Conservation (phyloP, 331 rosid species). For the Arachis monticola region DNA sequence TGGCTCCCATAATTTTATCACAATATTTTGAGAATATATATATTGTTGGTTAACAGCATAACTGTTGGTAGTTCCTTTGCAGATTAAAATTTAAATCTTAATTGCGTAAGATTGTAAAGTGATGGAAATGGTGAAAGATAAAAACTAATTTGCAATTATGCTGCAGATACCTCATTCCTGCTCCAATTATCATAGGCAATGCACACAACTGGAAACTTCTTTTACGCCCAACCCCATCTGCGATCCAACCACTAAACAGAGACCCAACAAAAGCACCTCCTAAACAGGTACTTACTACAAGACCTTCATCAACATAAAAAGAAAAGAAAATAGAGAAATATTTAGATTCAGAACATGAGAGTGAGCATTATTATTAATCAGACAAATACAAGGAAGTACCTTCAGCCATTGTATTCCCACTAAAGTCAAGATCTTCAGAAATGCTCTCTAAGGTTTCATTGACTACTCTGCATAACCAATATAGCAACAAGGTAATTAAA, state of each 20-base stretch:
- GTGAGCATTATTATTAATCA: constrained; percentile 14
- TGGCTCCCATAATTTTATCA: constrained; percentile 10
- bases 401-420: constrained; percentile 81
- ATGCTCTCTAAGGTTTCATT: constrained; percentile 90
- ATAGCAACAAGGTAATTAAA: constrained; percentile 37
- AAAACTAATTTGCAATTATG: constrained; percentile 23
- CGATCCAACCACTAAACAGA: constrained; percentile 75
- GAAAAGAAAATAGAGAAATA: constrained; percentile 23
- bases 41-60: constrained; percentile 15
- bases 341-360: constrained; percentile 20
- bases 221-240: constrained; percentile 86
- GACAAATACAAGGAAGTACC: constrained; percentile 47
- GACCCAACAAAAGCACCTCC: constrained; percentile 89
- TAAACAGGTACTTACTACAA: constrained; percentile 85
- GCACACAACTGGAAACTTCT: constrained; percentile 91
- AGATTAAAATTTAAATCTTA: constrained; percentile 20
- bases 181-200: constrained; percentile 87
- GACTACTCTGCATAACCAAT: constrained; percentile 69
- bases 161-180: constrained; percentile 66
- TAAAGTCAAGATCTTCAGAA: constrained; percentile 76
- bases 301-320: constrained; percentile 63
- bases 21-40: constrained; percentile 10
- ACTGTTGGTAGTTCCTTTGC: constrained; percentile 27
- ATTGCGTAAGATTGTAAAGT: constrained; percentile 17
- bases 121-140: constrained; percentile 28